These are phyloP conservation scores for Hyphodiscus sp. DNA, from an alignment of 2,329 filamentous ascomycete genomes.

Conservation along the genomic window DNA sequence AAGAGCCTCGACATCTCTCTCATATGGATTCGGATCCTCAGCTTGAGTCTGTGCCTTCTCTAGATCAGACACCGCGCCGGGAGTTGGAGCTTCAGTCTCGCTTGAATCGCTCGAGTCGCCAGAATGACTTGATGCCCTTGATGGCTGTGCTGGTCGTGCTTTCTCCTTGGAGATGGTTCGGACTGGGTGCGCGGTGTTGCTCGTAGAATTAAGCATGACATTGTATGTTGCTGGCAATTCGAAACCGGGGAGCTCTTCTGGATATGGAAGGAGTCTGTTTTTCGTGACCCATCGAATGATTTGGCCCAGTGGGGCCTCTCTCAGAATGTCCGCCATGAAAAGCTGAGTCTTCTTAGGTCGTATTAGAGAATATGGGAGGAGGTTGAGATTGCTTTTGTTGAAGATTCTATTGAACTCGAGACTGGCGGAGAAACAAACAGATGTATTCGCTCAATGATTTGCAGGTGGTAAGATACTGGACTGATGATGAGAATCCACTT, in stretches of 20 bases:
- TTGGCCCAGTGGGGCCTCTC: slow-evolving; percentile 54
- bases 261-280: slow-evolving; percentile 49
- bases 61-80: slow-evolving; percentile 9
- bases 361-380: neutral
- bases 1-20: slow-evolving; percentile 11
- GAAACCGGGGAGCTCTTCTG: slow-evolving; percentile 52
- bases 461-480: neutral
- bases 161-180: slow-evolving; percentile 1
- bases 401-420: neutral
- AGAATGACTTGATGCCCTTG: slow-evolving; percentile 5
- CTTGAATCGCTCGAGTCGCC: slow-evolving; percentile 13
- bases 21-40: slow-evolving; percentile 9
- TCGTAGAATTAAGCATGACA: slow-evolving; percentile 19
- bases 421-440: neutral
- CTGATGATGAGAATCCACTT: neutral
- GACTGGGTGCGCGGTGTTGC: slow-evolving; percentile 3
- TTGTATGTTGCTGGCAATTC: slow-evolving; percentile 40
- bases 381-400: neutral
- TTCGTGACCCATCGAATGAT: slow-evolving; percentile 47
- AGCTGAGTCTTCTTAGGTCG: neutral
- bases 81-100: slow-evolving; percentile 2
- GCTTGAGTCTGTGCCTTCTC: slow-evolving; percentile 20
- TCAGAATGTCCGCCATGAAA: slow-evolving; percentile 32
- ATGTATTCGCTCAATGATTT: neutral
- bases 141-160: neutral